Conservation (phyloP, 2,329 filamentous ascomycete genomes). For the Aspergillus flavus region DNA sequence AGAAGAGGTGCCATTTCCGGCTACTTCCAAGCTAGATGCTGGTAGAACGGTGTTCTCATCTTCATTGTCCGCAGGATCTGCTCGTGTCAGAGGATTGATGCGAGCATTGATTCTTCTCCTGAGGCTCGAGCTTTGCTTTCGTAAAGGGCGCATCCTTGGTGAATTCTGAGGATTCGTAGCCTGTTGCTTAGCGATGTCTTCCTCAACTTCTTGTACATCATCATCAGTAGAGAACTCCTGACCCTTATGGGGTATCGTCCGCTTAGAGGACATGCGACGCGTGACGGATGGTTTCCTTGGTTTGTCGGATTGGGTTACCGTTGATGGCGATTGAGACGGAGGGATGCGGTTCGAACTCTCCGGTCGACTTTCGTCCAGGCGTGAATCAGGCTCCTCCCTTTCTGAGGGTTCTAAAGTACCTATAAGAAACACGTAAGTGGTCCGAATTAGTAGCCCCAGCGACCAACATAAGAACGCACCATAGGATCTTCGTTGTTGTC, state of each 20-base stretch:
- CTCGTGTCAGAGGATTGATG: conserved; percentile 35
- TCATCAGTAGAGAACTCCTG: conserved; percentile 92
- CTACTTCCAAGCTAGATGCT: conserved; percentile 29
- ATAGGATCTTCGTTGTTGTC: conserved; percentile 30
- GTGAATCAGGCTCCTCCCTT: conserved; percentile 23
- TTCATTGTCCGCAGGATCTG: conserved; percentile 42
- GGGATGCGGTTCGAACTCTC: conserved; percentile 34
- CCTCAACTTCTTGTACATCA: conserved; percentile 76
- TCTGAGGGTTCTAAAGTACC: conserved; percentile 36
- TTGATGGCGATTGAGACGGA: conserved; percentile 48
- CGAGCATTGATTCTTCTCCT: conserved; percentile 40
- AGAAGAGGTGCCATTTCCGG: conserved; percentile 24
- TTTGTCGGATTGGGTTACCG: conserved; percentile 42
- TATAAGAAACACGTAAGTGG: conserved; percentile 18
- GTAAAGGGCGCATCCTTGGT: conserved; percentile 36
- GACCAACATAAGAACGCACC: conserved; percentile 23
- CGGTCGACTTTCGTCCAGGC: conserved; percentile 33
- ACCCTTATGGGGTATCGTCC: conserved; percentile 73
- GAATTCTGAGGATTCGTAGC: conserved; percentile 34
- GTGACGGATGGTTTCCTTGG: conserved; percentile 73
- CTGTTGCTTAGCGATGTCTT: conserved; percentile 58
- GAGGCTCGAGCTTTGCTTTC: conserved; percentile 43
- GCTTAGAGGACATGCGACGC: conserved; percentile 73
- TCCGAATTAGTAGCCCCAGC: background rate
- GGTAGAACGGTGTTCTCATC: conserved; percentile 41